Evolutionary conservation across 176 grass and related monocot species (phyloP), one percentile per base, ranked within the genome.

Genomic region (Oryza australiensis): DNA sequence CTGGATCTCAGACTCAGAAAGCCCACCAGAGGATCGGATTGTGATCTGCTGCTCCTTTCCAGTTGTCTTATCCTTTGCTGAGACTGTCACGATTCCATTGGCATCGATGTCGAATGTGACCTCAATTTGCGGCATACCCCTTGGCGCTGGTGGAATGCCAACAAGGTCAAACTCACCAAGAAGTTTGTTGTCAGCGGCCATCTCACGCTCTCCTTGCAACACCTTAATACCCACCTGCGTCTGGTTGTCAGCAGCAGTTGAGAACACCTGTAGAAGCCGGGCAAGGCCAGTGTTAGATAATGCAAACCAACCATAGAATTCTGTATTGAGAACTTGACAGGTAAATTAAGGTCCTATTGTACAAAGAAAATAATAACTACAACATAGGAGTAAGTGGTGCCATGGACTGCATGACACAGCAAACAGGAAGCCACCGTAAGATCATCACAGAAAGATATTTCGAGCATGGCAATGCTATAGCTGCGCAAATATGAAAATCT

Each of bases 11-110:
- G 75, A 72, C 73, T 86, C 83, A 0, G 88, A 86, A 4, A 90
- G 88, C 0, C 78, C 88, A 26, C 88, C 88, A 0, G 83, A 90
- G 8, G 88, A 90, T 4, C 73, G 78, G 27, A 86, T 82, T 6
- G 88, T 86, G 45, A 90, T 90, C 23, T 86, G 88, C 74, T 89
- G 83, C 75, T 89, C 87, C 87, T 90, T 90, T n/a, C 41, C 66
- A 5, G 88, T 82, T n/a, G 88, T 30, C 74, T 86, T 89, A 30
- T 89, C 83, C 59, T 78, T 89, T 33, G 88, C 70, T 22, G 78
- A 89, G 77, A 89, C 77, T 0, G 78, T 78, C 51, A 89, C 83
- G 7, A 78, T 86, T 51, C 83, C 83, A 12, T 89, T 89, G 8
- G 87, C 87, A 42, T 89, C 87, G 12, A 89, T 89, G 73, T 85